Evolutionary conservation across 345 rosid species (phyloP).

Genomic region (Eucalyptus pauciflora): DNA sequence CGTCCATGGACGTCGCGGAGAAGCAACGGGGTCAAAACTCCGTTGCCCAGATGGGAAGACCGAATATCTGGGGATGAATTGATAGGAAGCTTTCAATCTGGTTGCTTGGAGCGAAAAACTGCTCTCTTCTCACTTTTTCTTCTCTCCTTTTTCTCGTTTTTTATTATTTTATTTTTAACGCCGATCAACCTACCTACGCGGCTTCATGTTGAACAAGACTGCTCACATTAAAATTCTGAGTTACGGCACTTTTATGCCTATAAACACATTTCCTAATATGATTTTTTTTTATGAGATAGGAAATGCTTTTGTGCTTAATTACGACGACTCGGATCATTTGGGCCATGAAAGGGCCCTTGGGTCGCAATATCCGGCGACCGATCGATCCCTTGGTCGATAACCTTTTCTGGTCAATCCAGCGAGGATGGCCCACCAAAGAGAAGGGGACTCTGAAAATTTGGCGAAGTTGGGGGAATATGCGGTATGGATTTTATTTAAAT

Average conservation of each 20-base stretch:
- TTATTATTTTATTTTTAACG: background rate
- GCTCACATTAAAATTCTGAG: background rate
- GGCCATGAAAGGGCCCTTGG: background rate
- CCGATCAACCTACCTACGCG: background rate
- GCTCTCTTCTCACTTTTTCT: background rate
- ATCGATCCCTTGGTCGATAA: background rate
- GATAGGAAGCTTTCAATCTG: background rate
- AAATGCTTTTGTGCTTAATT: background rate
- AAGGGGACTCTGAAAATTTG: background rate
- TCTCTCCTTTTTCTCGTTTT: background rate
- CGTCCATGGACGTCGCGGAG: background rate
- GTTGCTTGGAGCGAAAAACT: background rate
- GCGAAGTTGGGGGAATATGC: background rate
- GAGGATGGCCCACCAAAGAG: background rate
- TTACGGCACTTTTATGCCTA: background rate
- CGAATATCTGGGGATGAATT: background rate
- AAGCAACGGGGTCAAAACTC: background rate
- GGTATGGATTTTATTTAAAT: background rate
- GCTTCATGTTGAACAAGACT: background rate
- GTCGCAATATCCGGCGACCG: background rate
- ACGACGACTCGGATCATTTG: background rate
- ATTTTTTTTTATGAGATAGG: background rate
- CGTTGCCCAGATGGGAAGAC: background rate
- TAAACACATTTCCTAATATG: background rate
- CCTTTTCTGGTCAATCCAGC: background rate